Conservation (phyloP, 2,329 filamentous ascomycete genomes). For the Calonectria crousiana region DNA sequence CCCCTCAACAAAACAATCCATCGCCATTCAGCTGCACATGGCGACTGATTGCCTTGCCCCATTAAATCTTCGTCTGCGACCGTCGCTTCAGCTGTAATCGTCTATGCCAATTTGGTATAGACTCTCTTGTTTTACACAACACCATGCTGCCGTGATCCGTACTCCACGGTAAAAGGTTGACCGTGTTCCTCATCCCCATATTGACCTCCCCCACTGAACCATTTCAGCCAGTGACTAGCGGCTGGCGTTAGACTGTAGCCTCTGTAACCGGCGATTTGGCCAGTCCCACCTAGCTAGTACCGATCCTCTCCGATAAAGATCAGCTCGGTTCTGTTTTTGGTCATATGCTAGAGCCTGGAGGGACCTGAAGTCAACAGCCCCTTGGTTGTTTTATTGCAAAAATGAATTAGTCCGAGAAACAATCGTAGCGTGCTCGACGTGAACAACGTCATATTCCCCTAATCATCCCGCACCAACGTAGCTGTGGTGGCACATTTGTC, state of each 20-base stretch:
- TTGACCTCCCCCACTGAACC: neutral
- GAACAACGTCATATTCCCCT: neutral
- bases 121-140: neutral
- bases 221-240: neutral
- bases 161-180: neutral
- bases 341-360: neutral
- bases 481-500: no score
- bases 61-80: neutral
- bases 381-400: neutral
- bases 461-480: no score
- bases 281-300: neutral
- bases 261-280: neutral
- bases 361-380: neutral
- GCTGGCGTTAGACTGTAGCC: neutral
- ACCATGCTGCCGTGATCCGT: neutral
- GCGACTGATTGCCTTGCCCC: neutral
- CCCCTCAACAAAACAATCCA: neutral
- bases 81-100: neutral
- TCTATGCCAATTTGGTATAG: neutral
- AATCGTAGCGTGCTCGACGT: neutral
- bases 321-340: neutral
- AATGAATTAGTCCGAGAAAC: neutral
- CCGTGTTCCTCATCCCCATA: neutral
- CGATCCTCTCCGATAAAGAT: neutral
- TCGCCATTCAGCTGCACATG: neutral